Evolutionary conservation across 768 basidiomycete genomes (phyloP), one percentile per base, ranked within the genome.

Genomic region (Trametes punicea): DNA sequence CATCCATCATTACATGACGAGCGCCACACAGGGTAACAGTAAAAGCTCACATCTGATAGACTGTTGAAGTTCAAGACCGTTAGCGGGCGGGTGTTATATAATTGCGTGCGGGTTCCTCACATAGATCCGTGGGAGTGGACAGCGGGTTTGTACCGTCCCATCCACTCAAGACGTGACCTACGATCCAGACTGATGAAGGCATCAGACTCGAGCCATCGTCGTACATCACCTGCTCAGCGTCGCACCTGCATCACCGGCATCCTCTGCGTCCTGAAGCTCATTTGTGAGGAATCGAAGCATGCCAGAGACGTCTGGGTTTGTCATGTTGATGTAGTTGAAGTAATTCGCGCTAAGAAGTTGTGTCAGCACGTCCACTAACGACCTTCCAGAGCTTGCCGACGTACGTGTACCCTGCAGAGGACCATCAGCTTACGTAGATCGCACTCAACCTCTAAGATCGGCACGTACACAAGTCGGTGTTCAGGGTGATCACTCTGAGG

Each of bases 281-380:
- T 88, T 83, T 6, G 88, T 90, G 60, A 91, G 64, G 71, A 88
- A 90, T 33, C 85, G 77, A 62, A 90, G 73, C 82, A 90, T 87
- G 20, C 88, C 88, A 40, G 85, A 89, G 36, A 75, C 74, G 68
- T 91, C 89, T 10, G 84, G 79, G 23, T 79, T 67, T 21, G 82
- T 83, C 64, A 87, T 76, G 62, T 90, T 88, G 71, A 90, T 84
- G 64, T 85, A 91, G 67, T 85, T 87, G 72, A 89, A 87, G 60
- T 79, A 82, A 66, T 91, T 91, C 11, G 82, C 74, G 46, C 83
- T 83, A 59, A 18, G 8, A 38, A 2, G 41, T 2, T 5, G 41
- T 25, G 10, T 6, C 10, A 41, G 3, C 8, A 3, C 2, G 20
- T 2, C 13, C 7, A 4, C 25, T 1, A 26, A 10, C 26, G 42